Evolutionary conservation across 2,329 filamentous ascomycete genomes (phyloP).

Genomic region (Diplodia seriata): DNA sequence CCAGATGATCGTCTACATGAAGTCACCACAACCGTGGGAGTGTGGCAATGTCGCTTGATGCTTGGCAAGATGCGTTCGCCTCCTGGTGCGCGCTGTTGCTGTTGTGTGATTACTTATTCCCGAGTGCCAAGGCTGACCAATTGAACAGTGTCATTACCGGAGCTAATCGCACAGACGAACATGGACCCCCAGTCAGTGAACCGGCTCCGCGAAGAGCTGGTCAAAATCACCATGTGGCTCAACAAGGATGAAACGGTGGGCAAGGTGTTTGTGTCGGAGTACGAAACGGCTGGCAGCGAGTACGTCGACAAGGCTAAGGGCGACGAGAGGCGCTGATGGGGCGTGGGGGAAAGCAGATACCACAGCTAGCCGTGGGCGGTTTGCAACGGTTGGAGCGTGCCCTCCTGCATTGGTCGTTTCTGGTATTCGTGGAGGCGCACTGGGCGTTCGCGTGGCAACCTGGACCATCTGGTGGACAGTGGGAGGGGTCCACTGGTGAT

Average conservation of each 20-base stretch:
- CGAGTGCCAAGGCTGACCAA: conserved; percentile 21
- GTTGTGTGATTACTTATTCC: conserved; percentile 20
- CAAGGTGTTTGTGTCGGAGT: conserved; percentile 78
- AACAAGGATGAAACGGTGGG: conserved; percentile 69
- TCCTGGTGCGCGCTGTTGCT: conserved; percentile 3
- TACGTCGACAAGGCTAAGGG: conserved; percentile 72
- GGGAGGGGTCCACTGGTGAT: conserved; percentile 8
- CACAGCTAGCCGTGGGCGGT: background rate
- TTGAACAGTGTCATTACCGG: conserved; percentile 75
- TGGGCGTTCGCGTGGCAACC: conserved; percentile 28
- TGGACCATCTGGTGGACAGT: conserved; percentile 13
- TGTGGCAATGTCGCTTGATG: conserved; percentile 15
- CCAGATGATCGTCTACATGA: background rate
- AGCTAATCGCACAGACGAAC: conserved; percentile 95
- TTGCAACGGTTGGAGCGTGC: conserved; percentile 16
- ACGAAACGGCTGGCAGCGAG: conserved; percentile 74
- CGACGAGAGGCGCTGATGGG: conserved; percentile 29
- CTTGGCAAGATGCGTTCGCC: conserved; percentile 11
- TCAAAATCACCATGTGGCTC: conserved; percentile 86
- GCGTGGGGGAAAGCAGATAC: background rate
- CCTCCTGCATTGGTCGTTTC: conserved; percentile 7
- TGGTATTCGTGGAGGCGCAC: conserved; percentile 24
- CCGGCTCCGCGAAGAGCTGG: conserved; percentile 85
- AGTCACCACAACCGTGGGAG: background rate
- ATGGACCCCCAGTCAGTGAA: conserved; percentile 94